A percentile compares a stretch with the other conserved stretches of the same genome.
These are phyloP conservation scores for Cladorrhinum samala DNA, from an alignment of 495 filamentous ascomycete genomes.

Conservation along the genomic window DNA sequence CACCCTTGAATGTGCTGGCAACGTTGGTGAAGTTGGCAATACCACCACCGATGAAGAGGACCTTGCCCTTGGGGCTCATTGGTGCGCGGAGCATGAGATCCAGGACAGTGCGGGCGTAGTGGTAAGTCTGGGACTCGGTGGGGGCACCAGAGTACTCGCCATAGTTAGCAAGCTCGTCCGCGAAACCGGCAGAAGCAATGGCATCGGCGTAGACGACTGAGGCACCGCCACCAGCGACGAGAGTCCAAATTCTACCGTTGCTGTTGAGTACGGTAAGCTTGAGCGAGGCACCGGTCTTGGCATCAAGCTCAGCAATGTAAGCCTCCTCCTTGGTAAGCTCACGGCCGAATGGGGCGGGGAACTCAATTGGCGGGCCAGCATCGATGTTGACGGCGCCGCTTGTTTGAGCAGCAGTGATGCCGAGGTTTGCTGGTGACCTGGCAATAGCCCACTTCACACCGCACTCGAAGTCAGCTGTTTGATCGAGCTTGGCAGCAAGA, in stretches of 20 bases:
- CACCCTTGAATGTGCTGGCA: constrained; percentile 98
- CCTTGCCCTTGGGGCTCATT: constrained; percentile 80
- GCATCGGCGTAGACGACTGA: constrained; percentile 99
- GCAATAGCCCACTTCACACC: constrained; percentile 98
- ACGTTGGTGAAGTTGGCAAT: constrained; percentile 99
- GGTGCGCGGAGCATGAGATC: constrained; percentile 97
- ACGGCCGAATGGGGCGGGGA: constrained; percentile 97
- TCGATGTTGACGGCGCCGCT: constrained; percentile 84
- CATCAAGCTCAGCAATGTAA: constrained; percentile 96
- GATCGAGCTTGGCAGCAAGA: constrained; percentile 96
- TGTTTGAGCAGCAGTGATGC: constrained; percentile 54
- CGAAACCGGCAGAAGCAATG: constrained; percentile 94
- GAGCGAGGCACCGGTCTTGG: constrained; percentile 97
- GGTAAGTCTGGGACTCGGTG: constrained; percentile 95
- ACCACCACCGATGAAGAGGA: constrained; percentile 98
- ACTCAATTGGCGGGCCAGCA: constrained; percentile 96
- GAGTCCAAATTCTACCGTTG: constrained; percentile 89
- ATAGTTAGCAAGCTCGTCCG: constrained; percentile 96
- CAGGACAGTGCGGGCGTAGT: constrained; percentile 93
- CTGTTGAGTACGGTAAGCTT: constrained; percentile 96
- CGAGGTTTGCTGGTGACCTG: constrained; percentile 78
- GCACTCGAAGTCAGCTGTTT: constrained; percentile 99
- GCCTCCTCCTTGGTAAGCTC: constrained; percentile 97
- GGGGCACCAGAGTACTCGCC: constrained; percentile 99
- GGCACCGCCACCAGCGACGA: constrained; percentile 98